phyloP scores from a whole-genome alignment of 2,329 filamentous ascomycete genomes.

The Scopulariopsis brevicaulis region DNA sequence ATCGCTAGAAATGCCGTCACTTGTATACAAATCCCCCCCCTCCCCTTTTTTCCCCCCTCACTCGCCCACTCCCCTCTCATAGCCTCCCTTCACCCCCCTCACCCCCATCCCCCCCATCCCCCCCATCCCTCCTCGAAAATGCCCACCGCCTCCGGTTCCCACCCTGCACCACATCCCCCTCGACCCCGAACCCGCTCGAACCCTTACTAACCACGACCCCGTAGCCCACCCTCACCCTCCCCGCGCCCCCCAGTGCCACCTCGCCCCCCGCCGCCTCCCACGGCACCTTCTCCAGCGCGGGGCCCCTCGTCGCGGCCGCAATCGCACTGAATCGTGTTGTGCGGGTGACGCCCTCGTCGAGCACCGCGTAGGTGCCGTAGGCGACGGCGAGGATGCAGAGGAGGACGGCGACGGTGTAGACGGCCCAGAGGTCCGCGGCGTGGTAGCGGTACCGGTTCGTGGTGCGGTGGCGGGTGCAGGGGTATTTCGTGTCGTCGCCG shows the following conservation, averaged over 20 bases:
- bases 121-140: background rate
- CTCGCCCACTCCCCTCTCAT: no score
- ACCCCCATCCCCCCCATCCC: background rate
- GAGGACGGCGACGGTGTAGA: conserved; percentile 19
- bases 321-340: conserved; percentile 25
- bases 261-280: conserved; percentile 6
- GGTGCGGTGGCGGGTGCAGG: conserved; percentile 15
- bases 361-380: conserved; percentile 17
- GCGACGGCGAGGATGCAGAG: conserved; percentile 15
- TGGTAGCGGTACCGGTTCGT: conserved; percentile 17
- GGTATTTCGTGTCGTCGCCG: conserved; percentile 13
- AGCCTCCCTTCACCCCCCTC: background rate
- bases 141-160: background rate
- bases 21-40: no score
- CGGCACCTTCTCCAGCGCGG: conserved; percentile 20
- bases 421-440: conserved; percentile 19
- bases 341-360: conserved; percentile 19
- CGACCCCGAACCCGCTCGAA: conserved; percentile 1
- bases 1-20: no score
- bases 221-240: conserved; percentile 2
- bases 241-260: conserved; percentile 7
- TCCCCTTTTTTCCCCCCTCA: no score
- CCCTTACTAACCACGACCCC: background rate
- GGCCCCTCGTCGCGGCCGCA: conserved; percentile 24
- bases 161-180: conserved; percentile 5